Conservation (phyloP, 352 stramenopile species). For the Thalassiosira livingstoniorum region DNA sequence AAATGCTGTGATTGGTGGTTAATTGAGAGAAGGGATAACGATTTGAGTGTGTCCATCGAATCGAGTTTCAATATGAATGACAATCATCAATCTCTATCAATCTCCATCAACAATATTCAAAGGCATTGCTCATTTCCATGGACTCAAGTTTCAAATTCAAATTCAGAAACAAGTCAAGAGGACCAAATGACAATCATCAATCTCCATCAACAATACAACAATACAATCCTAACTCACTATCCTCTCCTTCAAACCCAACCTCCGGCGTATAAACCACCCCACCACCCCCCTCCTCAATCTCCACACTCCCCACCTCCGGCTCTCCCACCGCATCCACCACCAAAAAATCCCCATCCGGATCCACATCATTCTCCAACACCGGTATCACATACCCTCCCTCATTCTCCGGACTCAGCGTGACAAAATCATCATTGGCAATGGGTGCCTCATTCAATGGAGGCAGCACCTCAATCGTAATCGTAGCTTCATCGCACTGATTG, state of each 20-base stretch:
- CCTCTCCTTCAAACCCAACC: slow-evolving; percentile 13
- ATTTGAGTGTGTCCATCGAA: too few relatives aligned
- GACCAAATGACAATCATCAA: too few relatives aligned
- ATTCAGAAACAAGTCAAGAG: too few relatives aligned
- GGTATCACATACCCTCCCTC: slow-evolving; percentile 1
- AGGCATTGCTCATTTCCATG: too few relatives aligned
- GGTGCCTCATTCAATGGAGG: slow-evolving; percentile 24
- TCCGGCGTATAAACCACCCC: slow-evolving; percentile 24
- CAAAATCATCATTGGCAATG: slow-evolving; percentile 29
- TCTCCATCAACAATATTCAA: too few relatives aligned
- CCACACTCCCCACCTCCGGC: slow-evolving; percentile 7
- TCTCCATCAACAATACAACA: too few relatives aligned
- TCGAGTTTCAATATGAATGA: too few relatives aligned
- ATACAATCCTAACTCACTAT: too few relatives aligned
- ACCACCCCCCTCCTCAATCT: slow-evolving; percentile 2
- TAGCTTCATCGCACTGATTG: slow-evolving; percentile 29
- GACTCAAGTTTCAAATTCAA: too few relatives aligned
- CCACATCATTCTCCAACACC: slow-evolving; percentile 30
- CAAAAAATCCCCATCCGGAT: slow-evolving; percentile 33
- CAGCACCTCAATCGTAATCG: slow-evolving; percentile 7
- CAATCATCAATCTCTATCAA: too few relatives aligned
- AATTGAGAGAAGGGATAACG: too few relatives aligned
- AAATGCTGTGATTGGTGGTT: too few relatives aligned
- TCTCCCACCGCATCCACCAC: slow-evolving; percentile 11
- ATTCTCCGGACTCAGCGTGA: slow-evolving; percentile 4